Evolutionary conservation across 495 filamentous ascomycete genomes (phyloP), one percentile per base, ranked within the genome.

Genomic region (Cudoniella acicularis): DNA sequence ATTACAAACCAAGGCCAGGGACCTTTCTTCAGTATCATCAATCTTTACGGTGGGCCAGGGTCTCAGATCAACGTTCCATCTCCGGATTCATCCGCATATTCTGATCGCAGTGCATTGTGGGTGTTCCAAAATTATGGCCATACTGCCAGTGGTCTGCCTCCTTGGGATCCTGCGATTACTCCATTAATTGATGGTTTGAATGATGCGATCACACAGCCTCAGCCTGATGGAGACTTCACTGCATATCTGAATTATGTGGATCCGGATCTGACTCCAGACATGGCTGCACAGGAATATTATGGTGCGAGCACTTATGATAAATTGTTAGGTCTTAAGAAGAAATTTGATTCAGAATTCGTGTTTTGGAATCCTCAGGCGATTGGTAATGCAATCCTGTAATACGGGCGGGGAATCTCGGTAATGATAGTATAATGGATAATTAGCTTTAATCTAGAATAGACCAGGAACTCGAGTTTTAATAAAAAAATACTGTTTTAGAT

Each of bases 211-310:
- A 67, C 61, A n/a, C 52, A 64, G 10, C 61, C 71, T 1, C 72
- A 79, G 61, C 61, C 68, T 1, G 66, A 69, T 13, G 68, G 63
- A 1, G 64, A 68, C 0, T 75, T 80, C 50, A 72, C 70, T 1
- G 84, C 82, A 0, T 92, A 92, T 70, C 77, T 86, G 0, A 89
- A 88, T n/a, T 91, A 91, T 64, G 80, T 90, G 3, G 89, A 92
- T 67, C 83, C 85, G 1, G 71, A 68, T 3, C 60, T 89, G 56
- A 66, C 62, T 21, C 57, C 80, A 27, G 63, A 65, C 22, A 64
- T 75, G 23, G 76, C 81, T 0, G 79, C 79, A 54, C 57, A 68
- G 52, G 63, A 79, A 60, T 86, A 87, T 65, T 92, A 84, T 77
- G 83, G 82, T 0, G 54, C 68, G 1, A 75, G 75, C 36, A 66